Base-by-base conservation (phyloP, 2,329 filamentous ascomycete species). In the Ophiocordyceps sinensis region DNA sequence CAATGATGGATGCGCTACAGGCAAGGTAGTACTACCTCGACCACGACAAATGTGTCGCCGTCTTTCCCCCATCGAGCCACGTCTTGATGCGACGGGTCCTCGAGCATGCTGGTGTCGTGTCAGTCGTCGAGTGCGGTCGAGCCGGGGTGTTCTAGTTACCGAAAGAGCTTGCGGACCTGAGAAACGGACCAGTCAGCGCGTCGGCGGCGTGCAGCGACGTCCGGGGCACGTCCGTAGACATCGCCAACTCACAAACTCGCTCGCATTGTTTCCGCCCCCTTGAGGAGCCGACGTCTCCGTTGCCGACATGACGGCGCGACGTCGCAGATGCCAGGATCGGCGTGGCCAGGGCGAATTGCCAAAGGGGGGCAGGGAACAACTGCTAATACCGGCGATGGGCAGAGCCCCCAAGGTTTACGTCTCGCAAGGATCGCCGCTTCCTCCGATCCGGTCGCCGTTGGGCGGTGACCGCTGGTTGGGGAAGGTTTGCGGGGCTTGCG, bases 101-200 rank as follows among this genome's bases (percentile, higher is more conserved):
- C 89, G 54, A 98, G 70, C 91, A 98, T 98, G 43, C 58, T 55
- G 40, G 29, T 38, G 37, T 36, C 26, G 39, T 38, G 48, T 53
- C 42, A 50, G 46, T 43, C 13, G 9, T 11, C 37, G 12, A 15
- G 14, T 12, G 28, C 15, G 10, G 19, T 31, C 21, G 9, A 28
- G 26, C 2, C 15, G 19, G n/a, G 12, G 41, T 32, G 73, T 26
- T 3, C 23, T 9, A 26, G 23, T 65, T 79, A 96, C 89, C 94
- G 94, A 74, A 95, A 96, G 50, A 96, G 71, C 67, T 96, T 96
- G 70, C 89, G 87, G 66, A 96, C 88, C 88, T 95, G 52, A 14
- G 11, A 10, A 3, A 37, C 5, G 4, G 23, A 12, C 14, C 23
- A 26, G 23, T 26, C 23, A 26, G 23, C n/a, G 32, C n/a, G 9